A percentile compares a stretch with the other conserved stretches of the same genome.
Evolutionary conservation across 106 monocot genomes (phyloP).

Genomic region (Phalaenopsis aphrodite): DNA sequence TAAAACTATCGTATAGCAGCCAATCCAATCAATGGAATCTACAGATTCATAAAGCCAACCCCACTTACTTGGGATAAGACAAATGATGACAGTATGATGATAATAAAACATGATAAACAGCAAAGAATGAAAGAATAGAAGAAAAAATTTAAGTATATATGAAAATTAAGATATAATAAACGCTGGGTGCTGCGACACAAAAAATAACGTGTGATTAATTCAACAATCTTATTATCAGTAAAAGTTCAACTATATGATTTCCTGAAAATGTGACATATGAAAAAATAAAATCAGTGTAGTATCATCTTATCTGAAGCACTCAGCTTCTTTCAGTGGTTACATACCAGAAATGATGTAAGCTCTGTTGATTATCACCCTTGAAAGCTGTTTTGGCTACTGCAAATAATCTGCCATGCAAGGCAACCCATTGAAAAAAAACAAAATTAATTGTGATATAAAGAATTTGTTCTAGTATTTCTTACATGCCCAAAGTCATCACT

Average conservation of each 20-base stretch:
- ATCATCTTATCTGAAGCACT: not conserved
- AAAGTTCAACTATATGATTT: not conserved
- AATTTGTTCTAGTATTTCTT: constrained; percentile 26
- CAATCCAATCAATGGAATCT: not conserved
- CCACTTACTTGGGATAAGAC: too few relatives aligned
- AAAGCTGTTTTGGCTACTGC: constrained; percentile 94
- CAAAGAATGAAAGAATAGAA: not conserved
- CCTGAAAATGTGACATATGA: not conserved
- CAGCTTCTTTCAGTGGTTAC: not conserved
- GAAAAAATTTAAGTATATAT: not conserved
- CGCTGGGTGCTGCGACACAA: not conserved
- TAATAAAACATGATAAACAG: not conserved
- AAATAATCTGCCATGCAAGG: constrained; percentile 64
- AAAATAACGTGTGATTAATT: not conserved
- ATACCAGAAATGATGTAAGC: constrained; percentile 98
- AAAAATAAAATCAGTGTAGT: not conserved
- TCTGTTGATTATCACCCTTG: constrained; percentile 91
- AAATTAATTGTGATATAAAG: not conserved
- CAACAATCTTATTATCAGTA: not conserved
- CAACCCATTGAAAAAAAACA: constrained; percentile 3
- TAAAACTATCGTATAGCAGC: not conserved
- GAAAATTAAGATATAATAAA: not conserved
- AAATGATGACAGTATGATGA: not conserved
- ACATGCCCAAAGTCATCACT: constrained; percentile 99
- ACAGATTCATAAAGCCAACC: not conserved